Base-by-base conservation (phyloP, 1,139 yeast genomes). In the Diutina mesorugosa region DNA sequence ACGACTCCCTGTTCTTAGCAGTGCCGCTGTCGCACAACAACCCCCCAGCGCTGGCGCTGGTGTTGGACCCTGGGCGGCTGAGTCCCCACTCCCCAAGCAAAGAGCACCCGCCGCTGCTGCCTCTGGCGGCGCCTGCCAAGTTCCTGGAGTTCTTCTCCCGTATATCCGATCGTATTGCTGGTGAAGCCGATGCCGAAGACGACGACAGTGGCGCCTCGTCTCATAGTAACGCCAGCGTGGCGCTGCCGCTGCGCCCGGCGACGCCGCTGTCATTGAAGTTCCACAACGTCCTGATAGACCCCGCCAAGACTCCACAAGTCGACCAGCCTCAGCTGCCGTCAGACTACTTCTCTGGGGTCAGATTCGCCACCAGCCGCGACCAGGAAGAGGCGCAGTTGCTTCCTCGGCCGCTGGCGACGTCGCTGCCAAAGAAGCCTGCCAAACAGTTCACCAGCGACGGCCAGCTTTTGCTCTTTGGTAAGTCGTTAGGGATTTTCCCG, bases 141-240 rank as follows among this genome's bases (percentile, higher is more conserved):
- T 16, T 72, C 56, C 57, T 75, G 5, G 67, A 69, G 57, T 66
- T 69, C 4, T 59, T 76, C 46, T 61, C 75, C 3, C 63, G 76
- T 57, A 67, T 76, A 2, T 72, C 78, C 0, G 77, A 75, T 56
- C 72, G 80, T 61, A 70, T 76, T 55, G 79, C 78, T 0, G 80
- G 79, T 69, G 14, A 72, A 29, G 53, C 41, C 21, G 53, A 50
- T 8, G 26, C 16, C 41, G 30, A 18, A 12, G 53, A 32, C 38
- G 51, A 47, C 12, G 38, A 10, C 5, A 9, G 9, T 3, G 16
- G 30, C 18, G 38, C 29, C 30, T 26, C 14, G 2, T 18, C 48
- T 7, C 48, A 46, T 9, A 35, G 41, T 10, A 35, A n/a, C 41
- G 21, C 8, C 47, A n/a, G 47, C 18, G 47, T 9, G 45, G 26